These are phyloP conservation scores for Puccinia hordei DNA, from an alignment of 1,284 basidiomycete genomes.

Conservation along the genomic window DNA sequence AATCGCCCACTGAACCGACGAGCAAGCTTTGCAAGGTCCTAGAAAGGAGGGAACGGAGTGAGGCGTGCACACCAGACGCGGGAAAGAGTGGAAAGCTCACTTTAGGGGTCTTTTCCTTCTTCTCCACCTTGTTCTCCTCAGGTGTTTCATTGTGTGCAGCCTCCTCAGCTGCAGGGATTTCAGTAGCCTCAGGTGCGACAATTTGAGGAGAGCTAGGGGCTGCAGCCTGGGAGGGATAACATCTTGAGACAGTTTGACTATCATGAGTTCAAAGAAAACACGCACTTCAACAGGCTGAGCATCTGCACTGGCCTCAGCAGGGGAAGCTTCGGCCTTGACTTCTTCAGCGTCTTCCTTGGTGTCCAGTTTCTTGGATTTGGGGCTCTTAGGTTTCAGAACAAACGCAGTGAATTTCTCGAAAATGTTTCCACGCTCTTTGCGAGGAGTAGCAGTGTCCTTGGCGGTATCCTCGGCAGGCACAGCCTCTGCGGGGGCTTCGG, in stretches of 20 bases:
- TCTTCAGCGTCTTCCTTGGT: constrained; percentile 12
- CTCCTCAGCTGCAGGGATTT: no score
- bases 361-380: constrained; percentile 44
- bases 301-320: not conserved
- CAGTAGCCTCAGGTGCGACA: not conserved
- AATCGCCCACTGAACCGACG: constrained; percentile 49
- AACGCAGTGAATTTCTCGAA: constrained; percentile 48
- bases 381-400: constrained; percentile 50
- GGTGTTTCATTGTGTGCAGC: not conserved
- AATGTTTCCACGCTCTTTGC: constrained; percentile 48
- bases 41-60: not conserved
- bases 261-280: not conserved
- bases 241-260: not conserved
- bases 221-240: not conserved
- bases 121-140: constrained; percentile 24
- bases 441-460: constrained; percentile 35
- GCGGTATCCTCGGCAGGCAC: not conserved
- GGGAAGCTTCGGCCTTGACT: not conserved
- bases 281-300: constrained; percentile 21
- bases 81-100: constrained; percentile 8
- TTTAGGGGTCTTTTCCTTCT: constrained; percentile 49
- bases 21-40: constrained; percentile 48
- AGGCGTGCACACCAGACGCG: no score
- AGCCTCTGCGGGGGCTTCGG: constrained; percentile 4
- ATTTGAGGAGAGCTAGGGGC: not conserved